Evolutionary conservation across 306 rosid genomes (phyloP).

Genomic region (Cucumis melo): DNA sequence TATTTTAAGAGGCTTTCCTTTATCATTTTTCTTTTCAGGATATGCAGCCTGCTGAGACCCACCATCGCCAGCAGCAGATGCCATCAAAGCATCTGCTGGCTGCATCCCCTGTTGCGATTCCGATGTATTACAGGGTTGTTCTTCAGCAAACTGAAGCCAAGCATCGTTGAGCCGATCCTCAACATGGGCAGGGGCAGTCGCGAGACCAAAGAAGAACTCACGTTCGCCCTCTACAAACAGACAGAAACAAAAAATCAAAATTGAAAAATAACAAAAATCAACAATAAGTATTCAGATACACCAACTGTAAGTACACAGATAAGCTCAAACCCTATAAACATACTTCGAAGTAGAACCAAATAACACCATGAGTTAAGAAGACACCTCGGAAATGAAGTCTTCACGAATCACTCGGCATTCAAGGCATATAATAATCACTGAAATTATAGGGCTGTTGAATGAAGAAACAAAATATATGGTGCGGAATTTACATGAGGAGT

Average conservation of each 20-base stretch:
- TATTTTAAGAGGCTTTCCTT: slow-evolving; percentile 54
- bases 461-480: neutral
- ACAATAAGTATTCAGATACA: neutral
- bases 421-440: neutral
- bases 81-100: slow-evolving; percentile 45
- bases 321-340: neutral
- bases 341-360: neutral
- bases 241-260: neutral
- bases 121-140: slow-evolving; percentile 21
- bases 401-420: neutral
- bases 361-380: neutral
- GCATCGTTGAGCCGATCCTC: slow-evolving; percentile 87
- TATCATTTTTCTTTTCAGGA: neutral
- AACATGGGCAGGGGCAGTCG: slow-evolving; percentile 95
- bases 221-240: slow-evolving; percentile 30
- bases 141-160: slow-evolving; percentile 84
- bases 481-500: neutral
- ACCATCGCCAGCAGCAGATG: slow-evolving; percentile 67
- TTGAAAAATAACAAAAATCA: neutral
- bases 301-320: neutral
- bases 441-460: neutral
- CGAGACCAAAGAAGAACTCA: slow-evolving; percentile 81
- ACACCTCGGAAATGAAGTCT: neutral
- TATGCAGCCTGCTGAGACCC: slow-evolving; percentile 47
- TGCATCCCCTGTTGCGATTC: slow-evolving; percentile 20